Conservation (phyloP, 108 stramenopile species). For the Skeletonema costatum region DNA sequence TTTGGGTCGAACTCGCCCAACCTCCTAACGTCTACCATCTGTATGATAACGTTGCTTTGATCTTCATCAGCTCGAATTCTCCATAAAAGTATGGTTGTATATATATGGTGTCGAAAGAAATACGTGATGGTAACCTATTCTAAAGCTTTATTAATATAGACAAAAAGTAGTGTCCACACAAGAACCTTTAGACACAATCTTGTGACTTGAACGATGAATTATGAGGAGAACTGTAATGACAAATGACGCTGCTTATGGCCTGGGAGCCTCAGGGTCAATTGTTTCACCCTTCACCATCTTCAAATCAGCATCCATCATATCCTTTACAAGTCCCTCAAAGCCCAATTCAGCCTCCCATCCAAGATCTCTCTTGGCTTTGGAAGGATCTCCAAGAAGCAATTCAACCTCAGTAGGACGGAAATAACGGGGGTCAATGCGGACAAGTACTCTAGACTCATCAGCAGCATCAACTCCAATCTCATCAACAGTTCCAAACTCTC, state of each 20-base stretch:
- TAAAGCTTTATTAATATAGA: not conserved
- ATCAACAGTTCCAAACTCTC: conserved; percentile 88
- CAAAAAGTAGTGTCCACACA: not conserved
- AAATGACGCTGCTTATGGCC: conserved; percentile 27
- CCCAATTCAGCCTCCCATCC: conserved; percentile 89
- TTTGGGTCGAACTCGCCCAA: no score
- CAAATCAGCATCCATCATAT: conserved; percentile 95
- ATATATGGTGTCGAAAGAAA: no score
- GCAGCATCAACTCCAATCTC: conserved; percentile 93
- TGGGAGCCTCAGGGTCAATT: conserved; percentile 47
- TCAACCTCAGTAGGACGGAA: conserved; percentile 99
- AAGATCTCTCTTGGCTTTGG: conserved; percentile 92
- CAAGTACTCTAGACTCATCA: conserved; percentile 85
- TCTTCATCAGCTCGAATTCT: no score
- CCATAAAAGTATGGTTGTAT: no score
- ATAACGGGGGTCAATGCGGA: conserved; percentile 94
- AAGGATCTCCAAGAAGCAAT: conserved; percentile 93
- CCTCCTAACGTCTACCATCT: no score
- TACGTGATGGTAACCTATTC: not conserved
- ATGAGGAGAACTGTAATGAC: not conserved
- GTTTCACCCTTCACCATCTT: conserved; percentile 79
- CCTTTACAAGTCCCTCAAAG: conserved; percentile 90
- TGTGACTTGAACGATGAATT: not conserved
- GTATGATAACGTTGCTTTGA: no score
- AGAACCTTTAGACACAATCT: not conserved